These are phyloP conservation scores for Pyrus communis DNA, from an alignment of 306 rosid genomes.

Conservation along the genomic window DNA sequence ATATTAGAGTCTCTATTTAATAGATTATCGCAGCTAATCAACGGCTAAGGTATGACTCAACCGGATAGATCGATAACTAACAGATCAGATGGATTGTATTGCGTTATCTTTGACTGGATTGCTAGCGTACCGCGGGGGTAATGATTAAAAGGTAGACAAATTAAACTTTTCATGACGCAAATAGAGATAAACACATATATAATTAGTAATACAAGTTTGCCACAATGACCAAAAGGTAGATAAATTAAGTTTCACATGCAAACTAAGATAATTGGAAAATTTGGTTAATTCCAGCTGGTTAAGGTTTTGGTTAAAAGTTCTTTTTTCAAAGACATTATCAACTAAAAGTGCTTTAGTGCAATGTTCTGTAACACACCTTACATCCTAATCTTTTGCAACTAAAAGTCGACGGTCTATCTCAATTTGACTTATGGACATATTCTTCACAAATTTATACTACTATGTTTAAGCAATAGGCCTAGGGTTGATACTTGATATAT, in stretches of 20 bases:
- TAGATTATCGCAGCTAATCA: neutral
- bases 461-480: too few species aligned
- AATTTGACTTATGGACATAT: neutral
- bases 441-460: too few species aligned
- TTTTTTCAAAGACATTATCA: too few species aligned
- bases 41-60: slow-evolving; percentile 4
- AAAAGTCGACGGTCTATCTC: neutral
- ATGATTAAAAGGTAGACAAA: neutral
- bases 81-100: neutral
- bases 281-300: neutral
- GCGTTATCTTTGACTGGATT: neutral
- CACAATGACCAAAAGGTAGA: neutral
- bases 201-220: neutral
- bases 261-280: neutral
- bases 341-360: too few species aligned
- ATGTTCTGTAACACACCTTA: too few species aligned
- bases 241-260: neutral
- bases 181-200: neutral
- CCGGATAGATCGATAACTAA: neutral
- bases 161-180: neutral
- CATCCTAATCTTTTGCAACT: neutral
- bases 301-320: neutral
- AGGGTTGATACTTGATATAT: too few species aligned
- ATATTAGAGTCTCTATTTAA: too few species aligned
- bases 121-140: neutral